Percentiles rank a stretch among this genome's conserved stretches.
These are phyloP conservation scores for Herpetomonas tarakana DNA, from an alignment of 208 protist species.

Conservation along the genomic window DNA sequence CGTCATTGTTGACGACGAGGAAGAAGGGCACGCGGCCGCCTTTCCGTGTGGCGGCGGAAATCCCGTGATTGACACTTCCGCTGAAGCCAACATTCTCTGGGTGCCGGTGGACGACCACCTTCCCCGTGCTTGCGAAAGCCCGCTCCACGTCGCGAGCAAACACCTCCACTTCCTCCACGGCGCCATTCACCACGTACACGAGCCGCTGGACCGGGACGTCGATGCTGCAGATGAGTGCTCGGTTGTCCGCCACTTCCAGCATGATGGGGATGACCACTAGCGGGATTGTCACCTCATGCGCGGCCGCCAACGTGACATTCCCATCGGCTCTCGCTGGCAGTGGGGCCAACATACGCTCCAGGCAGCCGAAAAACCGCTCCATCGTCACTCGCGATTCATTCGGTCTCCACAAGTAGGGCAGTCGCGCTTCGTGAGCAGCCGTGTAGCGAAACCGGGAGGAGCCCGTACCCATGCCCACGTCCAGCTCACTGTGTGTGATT, in stretches of 20 bases:
- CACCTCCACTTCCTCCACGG: neutral
- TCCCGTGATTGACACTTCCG: constrained; percentile 8
- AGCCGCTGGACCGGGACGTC: constrained; percentile 10
- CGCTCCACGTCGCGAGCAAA: constrained; percentile 13
- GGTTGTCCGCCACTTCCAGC: neutral
- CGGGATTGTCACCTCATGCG: neutral
- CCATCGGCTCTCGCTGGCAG: no score
- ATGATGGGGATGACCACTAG: neutral
- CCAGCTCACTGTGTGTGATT: no score
- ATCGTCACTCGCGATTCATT: neutral
- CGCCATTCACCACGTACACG: constrained; percentile 13
- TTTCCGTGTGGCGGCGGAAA: constrained; percentile 4
- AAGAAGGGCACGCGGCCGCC: constrained; percentile 10
- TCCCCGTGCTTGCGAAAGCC: constrained; percentile 16
- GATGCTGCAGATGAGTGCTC: constrained; percentile 10
- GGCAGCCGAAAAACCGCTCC: neutral
- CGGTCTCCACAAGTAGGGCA: neutral
- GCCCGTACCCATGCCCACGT: no score
- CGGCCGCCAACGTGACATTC: no score
- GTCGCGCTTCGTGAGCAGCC: neutral
- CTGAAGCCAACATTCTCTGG: constrained; percentile 8
- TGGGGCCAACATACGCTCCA: neutral
- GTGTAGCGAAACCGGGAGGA: no score
- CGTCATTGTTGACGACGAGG: constrained; percentile 5
- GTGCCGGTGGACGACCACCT: constrained; percentile 19